These are phyloP conservation scores for Calamus simplicifolius DNA, from an alignment of 176 grass and related monocot genomes.

Conservation along the genomic window DNA sequence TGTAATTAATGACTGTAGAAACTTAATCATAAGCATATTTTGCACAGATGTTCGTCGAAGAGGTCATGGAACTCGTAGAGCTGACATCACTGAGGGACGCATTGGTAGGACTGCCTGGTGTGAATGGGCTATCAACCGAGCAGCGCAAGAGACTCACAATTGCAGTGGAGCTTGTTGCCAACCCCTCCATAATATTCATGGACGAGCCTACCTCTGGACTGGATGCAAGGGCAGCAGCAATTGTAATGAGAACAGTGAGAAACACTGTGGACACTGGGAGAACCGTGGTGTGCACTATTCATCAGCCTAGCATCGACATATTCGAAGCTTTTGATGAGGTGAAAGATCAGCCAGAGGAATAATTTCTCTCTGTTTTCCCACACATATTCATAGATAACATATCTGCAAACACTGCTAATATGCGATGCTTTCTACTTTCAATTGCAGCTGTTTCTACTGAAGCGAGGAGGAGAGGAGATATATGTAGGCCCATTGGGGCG, in stretches of 20 bases:
- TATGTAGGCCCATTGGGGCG: conserved; percentile 67
- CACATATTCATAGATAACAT: too few relatives aligned
- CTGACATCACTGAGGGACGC: conserved; percentile 55
- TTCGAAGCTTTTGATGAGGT: conserved; percentile 96
- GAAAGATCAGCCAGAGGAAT: neutral
- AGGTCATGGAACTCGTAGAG: conserved; percentile 88
- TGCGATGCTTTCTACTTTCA: neutral
- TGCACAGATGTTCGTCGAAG: conserved; percentile 67
- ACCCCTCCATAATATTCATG: conserved; percentile 90
- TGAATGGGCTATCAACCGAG: conserved; percentile 70
- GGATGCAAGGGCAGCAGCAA: conserved; percentile 80
- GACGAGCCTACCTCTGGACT: conserved; percentile 83
- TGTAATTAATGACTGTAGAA: too few relatives aligned
- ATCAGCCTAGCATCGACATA: conserved; percentile 81
- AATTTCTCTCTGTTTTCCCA: too few relatives aligned
- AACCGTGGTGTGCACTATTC: conserved; percentile 75
- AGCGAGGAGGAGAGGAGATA: conserved; percentile 77
- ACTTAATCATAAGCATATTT: conserved; percentile 1
- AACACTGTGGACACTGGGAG: conserved; percentile 75
- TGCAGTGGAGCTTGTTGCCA: conserved; percentile 80
- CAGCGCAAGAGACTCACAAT: conserved; percentile 83
- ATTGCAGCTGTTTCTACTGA: conserved; percentile 64
- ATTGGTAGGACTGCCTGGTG: conserved; percentile 62
- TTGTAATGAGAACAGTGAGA: conserved; percentile 80
- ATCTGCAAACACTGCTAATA: too few relatives aligned